Conservation (phyloP, 116 monocot species). For the Papilionanthe hybrid region DNA sequence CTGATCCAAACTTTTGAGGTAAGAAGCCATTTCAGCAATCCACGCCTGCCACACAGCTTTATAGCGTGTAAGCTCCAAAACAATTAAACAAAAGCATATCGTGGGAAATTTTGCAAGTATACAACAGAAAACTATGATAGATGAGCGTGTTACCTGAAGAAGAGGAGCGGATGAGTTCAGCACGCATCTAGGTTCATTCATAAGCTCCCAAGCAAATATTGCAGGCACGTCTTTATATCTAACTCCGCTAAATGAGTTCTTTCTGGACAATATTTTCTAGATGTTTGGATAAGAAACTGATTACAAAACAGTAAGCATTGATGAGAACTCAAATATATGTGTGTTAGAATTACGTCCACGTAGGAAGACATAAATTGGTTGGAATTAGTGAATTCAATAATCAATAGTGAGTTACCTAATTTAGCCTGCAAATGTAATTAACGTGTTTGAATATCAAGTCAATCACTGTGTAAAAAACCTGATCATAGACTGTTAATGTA, state of each 20-base stretch:
- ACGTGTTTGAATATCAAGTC: neutral
- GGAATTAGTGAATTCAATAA: neutral
- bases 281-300: constrained; percentile 5
- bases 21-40: constrained; percentile 82
- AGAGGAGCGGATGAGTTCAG: constrained; percentile 69
- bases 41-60: constrained; percentile 42
- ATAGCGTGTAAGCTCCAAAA: neutral
- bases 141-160: constrained; percentile 51
- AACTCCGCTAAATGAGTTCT: constrained; percentile 68
- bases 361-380: neutral
- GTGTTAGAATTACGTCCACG: neutral
- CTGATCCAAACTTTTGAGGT: constrained; percentile 61
- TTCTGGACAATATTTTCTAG: constrained; percentile 73
- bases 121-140: neutral
- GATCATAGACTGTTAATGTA: neutral
- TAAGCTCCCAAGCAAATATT: constrained; percentile 94
- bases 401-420: neutral
- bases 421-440: neutral
- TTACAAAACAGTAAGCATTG: neutral
- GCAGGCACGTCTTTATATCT: constrained; percentile 80
- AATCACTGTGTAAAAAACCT: neutral
- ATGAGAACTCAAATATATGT: neutral
- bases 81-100: neutral
- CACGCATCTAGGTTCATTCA: constrained; percentile 83
- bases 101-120: neutral